Conservation (phyloP, 805 yeast genomes). For the Metschnikowia gelsemii region DNA sequence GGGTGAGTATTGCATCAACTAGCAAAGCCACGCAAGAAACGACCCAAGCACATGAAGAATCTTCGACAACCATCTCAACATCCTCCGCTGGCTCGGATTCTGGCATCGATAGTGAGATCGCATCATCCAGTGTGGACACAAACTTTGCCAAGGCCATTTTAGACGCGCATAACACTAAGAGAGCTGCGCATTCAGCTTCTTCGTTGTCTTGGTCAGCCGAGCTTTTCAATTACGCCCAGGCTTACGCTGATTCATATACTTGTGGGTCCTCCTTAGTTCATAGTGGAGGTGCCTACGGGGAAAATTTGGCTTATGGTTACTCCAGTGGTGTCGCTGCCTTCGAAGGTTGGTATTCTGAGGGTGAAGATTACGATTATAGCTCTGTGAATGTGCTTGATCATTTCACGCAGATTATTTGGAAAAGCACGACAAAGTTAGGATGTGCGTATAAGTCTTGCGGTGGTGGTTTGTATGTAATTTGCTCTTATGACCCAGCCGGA, state of each 20-base stretch:
- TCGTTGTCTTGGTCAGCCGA: slow-evolving; percentile 55
- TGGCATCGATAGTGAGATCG: slow-evolving; percentile 24
- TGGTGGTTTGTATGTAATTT: slow-evolving; percentile 61
- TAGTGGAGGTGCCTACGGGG: slow-evolving; percentile 21
- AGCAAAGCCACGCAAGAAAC: neutral
- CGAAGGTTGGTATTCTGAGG: slow-evolving; percentile 22
- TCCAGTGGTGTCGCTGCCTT: slow-evolving; percentile 26
- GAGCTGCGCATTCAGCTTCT: slow-evolving; percentile 17
- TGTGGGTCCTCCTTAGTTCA: slow-evolving; percentile 31
- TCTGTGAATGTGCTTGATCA: slow-evolving; percentile 40
- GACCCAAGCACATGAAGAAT: neutral
- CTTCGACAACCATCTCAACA: slow-evolving; percentile 2
- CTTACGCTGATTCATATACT: slow-evolving; percentile 45
- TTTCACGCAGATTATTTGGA: slow-evolving; percentile 82
- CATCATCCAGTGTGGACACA: slow-evolving; percentile 21
- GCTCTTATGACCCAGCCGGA: slow-evolving; percentile 76
- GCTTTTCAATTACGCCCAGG: slow-evolving; percentile 54
- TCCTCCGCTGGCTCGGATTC: slow-evolving; percentile 9
- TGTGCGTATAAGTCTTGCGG: slow-evolving; percentile 69
- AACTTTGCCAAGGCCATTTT: slow-evolving; percentile 48
- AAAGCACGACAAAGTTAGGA: slow-evolving; percentile 57
- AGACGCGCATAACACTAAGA: slow-evolving; percentile 52
- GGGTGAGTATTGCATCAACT: neutral
- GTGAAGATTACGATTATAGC: slow-evolving; percentile 16
- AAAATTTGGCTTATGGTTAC: slow-evolving; percentile 39